These are phyloP conservation scores for Fusarium graminum DNA, from an alignment of 2,329 filamentous ascomycete genomes.

Conservation along the genomic window DNA sequence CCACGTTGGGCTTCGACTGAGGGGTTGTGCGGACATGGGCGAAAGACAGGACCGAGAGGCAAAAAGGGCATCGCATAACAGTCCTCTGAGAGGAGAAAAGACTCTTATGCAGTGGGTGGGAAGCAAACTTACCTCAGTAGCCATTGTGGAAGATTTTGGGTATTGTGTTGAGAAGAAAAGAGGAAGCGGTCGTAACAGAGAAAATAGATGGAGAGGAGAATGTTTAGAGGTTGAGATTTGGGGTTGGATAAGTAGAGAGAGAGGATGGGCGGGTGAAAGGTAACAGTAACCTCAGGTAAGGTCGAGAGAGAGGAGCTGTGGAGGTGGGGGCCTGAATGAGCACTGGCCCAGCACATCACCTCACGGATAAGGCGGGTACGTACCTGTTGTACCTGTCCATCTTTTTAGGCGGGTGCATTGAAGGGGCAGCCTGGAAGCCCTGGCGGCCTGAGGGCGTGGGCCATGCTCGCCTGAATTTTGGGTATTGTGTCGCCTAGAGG, in stretches of 20 bases:
- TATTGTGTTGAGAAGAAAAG: slow-evolving; percentile 40
- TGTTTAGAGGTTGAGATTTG: slow-evolving; percentile 45
- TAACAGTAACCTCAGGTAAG: slow-evolving; percentile 29
- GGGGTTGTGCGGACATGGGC: slow-evolving; percentile 48
- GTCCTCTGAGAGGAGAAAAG: slow-evolving; percentile 17
- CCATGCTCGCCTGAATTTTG: not conserved
- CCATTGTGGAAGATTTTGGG: slow-evolving; percentile 50
- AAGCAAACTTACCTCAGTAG: slow-evolving; percentile 52
- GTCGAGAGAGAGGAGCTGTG: slow-evolving; percentile 36
- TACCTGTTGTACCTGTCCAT: not conserved
- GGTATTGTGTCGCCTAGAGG: not conserved
- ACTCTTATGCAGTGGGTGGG: slow-evolving; percentile 19
- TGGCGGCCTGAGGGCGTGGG: not conserved
- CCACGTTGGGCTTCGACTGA: slow-evolving; percentile 44
- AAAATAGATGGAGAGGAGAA: slow-evolving; percentile 25
- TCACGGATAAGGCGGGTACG: not conserved
- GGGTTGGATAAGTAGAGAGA: slow-evolving; percentile 44
- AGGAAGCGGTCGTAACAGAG: slow-evolving; percentile 41
- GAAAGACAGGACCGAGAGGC: slow-evolving; percentile 38
- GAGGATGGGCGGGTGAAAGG: slow-evolving; percentile 41
- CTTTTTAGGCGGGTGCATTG: not conserved
- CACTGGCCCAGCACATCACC: not conserved
- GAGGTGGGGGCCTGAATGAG: slow-evolving; percentile 42
- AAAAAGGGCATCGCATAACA: slow-evolving; percentile 42
- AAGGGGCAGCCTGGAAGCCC: too few species aligned